These are phyloP conservation scores for Kwoniella bestiolae DNA, from an alignment of 768 basidiomycete species.

Conservation along the genomic window DNA sequence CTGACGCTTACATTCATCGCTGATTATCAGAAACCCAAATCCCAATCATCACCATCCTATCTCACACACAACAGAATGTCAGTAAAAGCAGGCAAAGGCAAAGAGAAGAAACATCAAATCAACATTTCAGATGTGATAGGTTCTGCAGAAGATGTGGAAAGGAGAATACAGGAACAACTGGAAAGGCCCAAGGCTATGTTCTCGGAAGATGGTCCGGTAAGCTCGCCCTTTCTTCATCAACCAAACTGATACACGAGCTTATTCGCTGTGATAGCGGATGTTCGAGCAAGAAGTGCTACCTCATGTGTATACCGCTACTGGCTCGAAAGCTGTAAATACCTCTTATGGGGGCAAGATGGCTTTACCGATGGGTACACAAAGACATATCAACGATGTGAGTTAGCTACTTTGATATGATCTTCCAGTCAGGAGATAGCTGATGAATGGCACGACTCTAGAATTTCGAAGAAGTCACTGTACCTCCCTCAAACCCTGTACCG, in stretches of 20 bases:
- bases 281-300: constrained; percentile 65
- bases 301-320: constrained; percentile 80
- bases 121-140: constrained; percentile 46
- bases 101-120: constrained; percentile 40
- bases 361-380: constrained; percentile 79
- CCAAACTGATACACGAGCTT: too few relatives aligned
- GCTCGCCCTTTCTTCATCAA: constrained; percentile 8
- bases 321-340: constrained; percentile 68
- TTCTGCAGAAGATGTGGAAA: constrained; percentile 49
- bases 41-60: constrained; percentile 21
- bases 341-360: constrained; percentile 75
- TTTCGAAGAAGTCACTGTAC: constrained; percentile 86
- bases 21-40: neutral
- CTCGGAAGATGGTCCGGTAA: constrained; percentile 42
- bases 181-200: constrained; percentile 50
- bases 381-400: constrained; percentile 69
- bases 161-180: constrained; percentile 54
- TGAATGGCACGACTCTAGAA: constrained; percentile 61
- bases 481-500: constrained; percentile 79
- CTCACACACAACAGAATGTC: constrained; percentile 18
- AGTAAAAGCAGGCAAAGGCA: constrained; percentile 38
- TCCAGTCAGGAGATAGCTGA: constrained; percentile 1
- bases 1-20: neutral
- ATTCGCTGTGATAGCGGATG: constrained; percentile 27
- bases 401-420: neutral